Base-by-base conservation (phyloP, 2,329 filamentous ascomycete genomes). In the Neocucurbitaria cava region DNA sequence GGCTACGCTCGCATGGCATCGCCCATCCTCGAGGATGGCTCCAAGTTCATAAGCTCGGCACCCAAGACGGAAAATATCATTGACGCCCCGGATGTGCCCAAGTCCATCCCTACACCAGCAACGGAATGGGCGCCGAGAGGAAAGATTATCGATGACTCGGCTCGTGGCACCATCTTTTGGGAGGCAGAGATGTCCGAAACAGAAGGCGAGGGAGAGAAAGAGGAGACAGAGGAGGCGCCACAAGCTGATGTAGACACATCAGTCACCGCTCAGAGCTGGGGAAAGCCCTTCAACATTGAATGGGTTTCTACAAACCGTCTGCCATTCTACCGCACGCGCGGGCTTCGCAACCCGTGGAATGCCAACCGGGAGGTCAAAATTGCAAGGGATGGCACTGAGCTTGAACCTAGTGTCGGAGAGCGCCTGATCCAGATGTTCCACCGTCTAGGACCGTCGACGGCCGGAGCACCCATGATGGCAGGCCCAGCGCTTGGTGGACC, bases 111-210 rank as follows among this genome's bases (percentile, higher is more conserved):
- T 0, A 96, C 92, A 20, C 86, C 89, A 52, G 87, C 91, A 17
- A 96, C 89, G 0, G 87, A 90, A 43, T 88, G 83, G 46, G 89
- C 90, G 2, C 93, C 93, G 0, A 89, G 85, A 67, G 94, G 94
- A 21, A 87, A 88, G 49, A 96, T 98, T 54, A 94, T 97, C 42
- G 92, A 96, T 68, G 94, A 98, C 72, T 93, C 91, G 3, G 89
- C 91, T 0, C 85, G 94, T n/a, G 94, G 94, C 0, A 97, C 93
- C 0, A 96, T 97, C 36, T 98, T 98, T 69, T 98, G 94, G 94
- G 94, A 98, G 74, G 88, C 89, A 6, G 89, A 94, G 45, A 76
- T 81, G 28, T 85, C 85, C 0, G 87, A 87, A 18, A 72, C 76
- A 21, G 79, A 79, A 40, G 81, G 77, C 8, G 78, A 78, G 18